Evolutionary conservation across 2,329 filamentous ascomycete species (phyloP), one percentile per base, ranked within the genome.

Genomic region (Bimuria novae-zelandiae): DNA sequence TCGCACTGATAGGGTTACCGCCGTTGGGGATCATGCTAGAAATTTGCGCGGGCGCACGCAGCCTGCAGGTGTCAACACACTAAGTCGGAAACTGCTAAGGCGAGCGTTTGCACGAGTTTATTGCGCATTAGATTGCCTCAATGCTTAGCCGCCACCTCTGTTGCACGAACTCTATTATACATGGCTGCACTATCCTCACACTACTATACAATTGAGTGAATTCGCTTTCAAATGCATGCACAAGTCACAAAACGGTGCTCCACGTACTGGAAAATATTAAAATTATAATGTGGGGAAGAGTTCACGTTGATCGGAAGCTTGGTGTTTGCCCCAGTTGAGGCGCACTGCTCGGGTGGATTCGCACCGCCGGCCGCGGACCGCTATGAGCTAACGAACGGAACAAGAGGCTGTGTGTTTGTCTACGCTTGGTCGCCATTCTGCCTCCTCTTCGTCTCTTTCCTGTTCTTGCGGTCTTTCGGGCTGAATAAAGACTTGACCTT

Each of bases 401-500:
- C 39, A 21, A 12, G 41, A 19, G 19, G 35, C 46, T 39, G 35
- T 52, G 50, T 30, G n/a, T 30, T 46, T 46, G 25, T 55, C 30
- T 42, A 58, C 36, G 37, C 54, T 49, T 33, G 36, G 52, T 68
- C 64, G 21, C 67, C 66, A 30, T 57, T 54, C 55, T 64, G 56
- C 39, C 55, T 56, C 48, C 63, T 58, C 55, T 65, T 61, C 51
- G 41, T 62, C 27, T 66, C 65, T 42, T 70, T 71, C 61, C 66
- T 71, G 12, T 71, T 63, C 56, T 65, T 73, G 43, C 71, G 61
- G 12, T 60, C 70, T 11, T 59, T 58, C 10, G 67, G 67, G 46
- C 69, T 76, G 47, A 76, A 68, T 2, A 63, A 33, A 0, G 54
- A 50, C 51, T 73, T 74, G 45, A 76, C 68, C 59, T 72, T 71